Evolutionary conservation across 2,329 filamentous ascomycete species (phyloP).

Genomic region (Emericellopsis atlantica): DNA sequence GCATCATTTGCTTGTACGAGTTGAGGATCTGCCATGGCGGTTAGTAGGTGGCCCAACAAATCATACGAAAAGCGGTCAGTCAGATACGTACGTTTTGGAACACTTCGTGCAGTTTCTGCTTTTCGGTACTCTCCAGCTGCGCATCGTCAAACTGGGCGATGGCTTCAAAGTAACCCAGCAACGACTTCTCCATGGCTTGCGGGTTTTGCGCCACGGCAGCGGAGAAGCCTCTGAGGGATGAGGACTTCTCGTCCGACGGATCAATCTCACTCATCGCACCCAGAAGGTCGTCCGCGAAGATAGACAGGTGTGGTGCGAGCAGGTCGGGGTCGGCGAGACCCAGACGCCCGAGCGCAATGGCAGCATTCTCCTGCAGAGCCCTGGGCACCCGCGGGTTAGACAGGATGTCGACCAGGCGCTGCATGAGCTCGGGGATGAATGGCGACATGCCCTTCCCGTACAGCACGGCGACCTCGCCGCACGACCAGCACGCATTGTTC

Average conservation of each 20-base stretch:
- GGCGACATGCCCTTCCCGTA: slow-evolving; percentile 62
- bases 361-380: slow-evolving; percentile 85
- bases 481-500: slow-evolving; percentile 97
- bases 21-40: slow-evolving; percentile 29
- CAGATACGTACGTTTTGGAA: slow-evolving; percentile 58
- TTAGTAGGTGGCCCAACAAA: slow-evolving; percentile 1
- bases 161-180: slow-evolving; percentile 70
- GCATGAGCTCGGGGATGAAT: slow-evolving; percentile 65
- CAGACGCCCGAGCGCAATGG: slow-evolving; percentile 79
- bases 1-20: slow-evolving; percentile 46
- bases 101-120: slow-evolving; percentile 53
- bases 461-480: slow-evolving; percentile 81
- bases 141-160: slow-evolving; percentile 69
- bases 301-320: slow-evolving; percentile 65
- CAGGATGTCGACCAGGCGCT: slow-evolving; percentile 70
- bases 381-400: slow-evolving; percentile 74
- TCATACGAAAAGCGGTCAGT: background rate
- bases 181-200: slow-evolving; percentile 76
- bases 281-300: slow-evolving; percentile 74
- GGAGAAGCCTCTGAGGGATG: slow-evolving; percentile 84
- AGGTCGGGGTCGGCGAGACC: slow-evolving; percentile 67
- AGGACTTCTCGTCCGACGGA: slow-evolving; percentile 86
- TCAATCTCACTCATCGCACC: slow-evolving; percentile 72
- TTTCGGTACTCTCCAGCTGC: slow-evolving; percentile 44
- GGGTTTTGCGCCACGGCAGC: slow-evolving; percentile 77